Evolutionary conservation across 441 rosid genomes (phyloP).

Genomic region (Syzygium malaccense): DNA sequence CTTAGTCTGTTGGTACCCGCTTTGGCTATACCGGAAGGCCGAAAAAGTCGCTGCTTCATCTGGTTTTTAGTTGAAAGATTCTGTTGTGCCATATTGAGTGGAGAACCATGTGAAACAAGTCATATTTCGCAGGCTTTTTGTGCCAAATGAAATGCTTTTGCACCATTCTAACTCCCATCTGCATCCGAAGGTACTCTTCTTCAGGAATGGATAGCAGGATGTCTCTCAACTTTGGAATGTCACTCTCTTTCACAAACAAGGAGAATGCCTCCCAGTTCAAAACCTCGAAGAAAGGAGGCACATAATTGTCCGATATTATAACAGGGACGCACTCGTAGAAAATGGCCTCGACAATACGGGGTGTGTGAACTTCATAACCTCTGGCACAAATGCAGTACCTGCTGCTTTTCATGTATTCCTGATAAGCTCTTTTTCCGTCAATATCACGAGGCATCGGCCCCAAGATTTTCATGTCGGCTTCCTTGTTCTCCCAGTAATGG

Average conservation of each 20-base stretch:
- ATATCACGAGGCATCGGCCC: slow-evolving; percentile 69
- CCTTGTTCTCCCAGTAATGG: slow-evolving; percentile 66
- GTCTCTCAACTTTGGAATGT: slow-evolving; percentile 54
- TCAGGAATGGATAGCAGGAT: slow-evolving; percentile 61
- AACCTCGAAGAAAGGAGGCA: slow-evolving; percentile 81
- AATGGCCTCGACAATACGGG: slow-evolving; percentile 78
- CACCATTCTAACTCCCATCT: slow-evolving; percentile 39
- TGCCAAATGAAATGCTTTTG: slow-evolving; percentile 75
- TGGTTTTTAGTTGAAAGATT: slow-evolving; percentile 30
- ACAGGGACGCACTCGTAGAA: slow-evolving; percentile 76
- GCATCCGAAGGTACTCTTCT: slow-evolving; percentile 52
- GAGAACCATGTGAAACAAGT: slow-evolving; percentile 62
- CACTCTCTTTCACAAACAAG: slow-evolving; percentile 68
- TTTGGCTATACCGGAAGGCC: not conserved
- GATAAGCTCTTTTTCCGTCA: slow-evolving; percentile 48
- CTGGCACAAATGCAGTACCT: slow-evolving; percentile 82
- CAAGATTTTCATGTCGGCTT: slow-evolving; percentile 70
- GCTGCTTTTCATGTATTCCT: slow-evolving; percentile 85
- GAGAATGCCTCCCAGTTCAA: slow-evolving; percentile 76
- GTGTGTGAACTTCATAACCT: slow-evolving; percentile 88
- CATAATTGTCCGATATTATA: slow-evolving; percentile 82
- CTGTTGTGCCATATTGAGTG: slow-evolving; percentile 66
- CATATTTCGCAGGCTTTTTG: slow-evolving; percentile 48
- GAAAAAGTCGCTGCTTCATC: slow-evolving; percentile 5
- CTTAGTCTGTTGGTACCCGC: not conserved